Evolutionary conservation across 1,284 basidiomycete genomes (phyloP), one percentile per base, ranked within the genome.

Genomic region (Sutorius eximius): DNA sequence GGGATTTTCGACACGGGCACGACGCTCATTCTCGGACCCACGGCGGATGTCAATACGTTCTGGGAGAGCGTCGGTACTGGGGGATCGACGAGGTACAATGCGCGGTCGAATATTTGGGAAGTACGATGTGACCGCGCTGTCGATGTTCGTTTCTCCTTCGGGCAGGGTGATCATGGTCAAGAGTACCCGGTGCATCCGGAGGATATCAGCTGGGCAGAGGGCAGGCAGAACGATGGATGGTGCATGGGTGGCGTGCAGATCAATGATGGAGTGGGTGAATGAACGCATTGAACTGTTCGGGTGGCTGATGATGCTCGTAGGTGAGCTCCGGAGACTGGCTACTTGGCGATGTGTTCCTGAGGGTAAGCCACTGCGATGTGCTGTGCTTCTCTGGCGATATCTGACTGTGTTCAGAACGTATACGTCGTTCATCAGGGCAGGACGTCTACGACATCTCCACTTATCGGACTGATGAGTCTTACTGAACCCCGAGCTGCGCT

Each of bases 261-360:
- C 32, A 83, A 81, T 53, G 79, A 85, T 60, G 67, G 67, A 30
- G 81, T 82, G 60, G 55, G 74, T 65, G 44, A 40, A 33, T 37
- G 15, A 22, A 20, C 37, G n/a, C 2, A 5, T 45, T 16, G 6
- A n/a, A 3, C 1, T 24, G 22, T 42, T 49, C 16, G 22, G 24
- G n/a, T 30, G 29, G 24, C 58, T 67, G 6, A 62, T 27, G 18
- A 16, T 1, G 33, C 16, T 24, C 15, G 36, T 58, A 84, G 77
- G 78, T 85, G 37, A 77, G 76, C 59, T 79, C 80, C n/a, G 81
- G 80, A 5, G 83, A 85, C 65, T 85, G 83, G 83, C 72, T 85
- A 16, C 72, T 84, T 20, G 82, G 82, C 15, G 81, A 81, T 56
- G 73, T 76, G 18, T 85, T 83, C 59, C 71, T 85, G 52, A 75